Evolutionary conservation across 139 green algal genomes (phyloP), one percentile per base, ranked within the genome.

Genomic region (Auxenochlorella pyrenoidosa): DNA sequence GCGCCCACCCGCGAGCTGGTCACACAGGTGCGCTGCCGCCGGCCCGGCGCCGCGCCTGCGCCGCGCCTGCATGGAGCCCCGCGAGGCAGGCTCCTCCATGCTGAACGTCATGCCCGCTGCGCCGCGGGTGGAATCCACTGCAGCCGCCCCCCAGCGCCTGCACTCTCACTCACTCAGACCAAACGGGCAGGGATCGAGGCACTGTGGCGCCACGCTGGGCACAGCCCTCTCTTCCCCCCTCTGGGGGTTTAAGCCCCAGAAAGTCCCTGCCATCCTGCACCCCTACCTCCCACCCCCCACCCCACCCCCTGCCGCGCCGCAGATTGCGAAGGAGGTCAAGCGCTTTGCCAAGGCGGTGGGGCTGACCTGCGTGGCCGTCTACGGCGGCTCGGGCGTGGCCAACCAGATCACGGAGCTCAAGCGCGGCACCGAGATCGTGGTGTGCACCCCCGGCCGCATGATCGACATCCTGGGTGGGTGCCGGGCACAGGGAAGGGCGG

Each of bases 401-500:
- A 95, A 93, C 77, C 96, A 99, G 91, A 99, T 99, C 88, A 90
- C 90, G 1, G 97, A 98, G 63, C 95, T 99, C 26, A 99, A 99
- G 91, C 93, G 97, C 26, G 98, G 98, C 65, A 78, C 91, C 5
- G 87, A 96, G 85, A 89, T 99, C 13, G 97, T 99, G 36, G 94
- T 97, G 3, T 98, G 96, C 91, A 99, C 98, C 10, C 98, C 98
- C 6, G 98, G 98, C 26, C 96, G 98, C 87, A 98, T 99, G 95
- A 99, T 99, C 70, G 98, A 99, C 93, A 94, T 99, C 59, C 93
- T 99, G 30, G 80, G 80, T 85, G 80, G 38, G 40, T 54, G 75
- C 26, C n/a, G 34, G 70, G 18, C n/a, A 43, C 12, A 36, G 63
- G 63, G 63, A 18, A 36, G 34, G 70, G 18, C 16, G 1, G 34